These are phyloP conservation scores for Aureobasidium sp. DNA, from an alignment of 2,329 filamentous ascomycete genomes.

Conservation along the genomic window DNA sequence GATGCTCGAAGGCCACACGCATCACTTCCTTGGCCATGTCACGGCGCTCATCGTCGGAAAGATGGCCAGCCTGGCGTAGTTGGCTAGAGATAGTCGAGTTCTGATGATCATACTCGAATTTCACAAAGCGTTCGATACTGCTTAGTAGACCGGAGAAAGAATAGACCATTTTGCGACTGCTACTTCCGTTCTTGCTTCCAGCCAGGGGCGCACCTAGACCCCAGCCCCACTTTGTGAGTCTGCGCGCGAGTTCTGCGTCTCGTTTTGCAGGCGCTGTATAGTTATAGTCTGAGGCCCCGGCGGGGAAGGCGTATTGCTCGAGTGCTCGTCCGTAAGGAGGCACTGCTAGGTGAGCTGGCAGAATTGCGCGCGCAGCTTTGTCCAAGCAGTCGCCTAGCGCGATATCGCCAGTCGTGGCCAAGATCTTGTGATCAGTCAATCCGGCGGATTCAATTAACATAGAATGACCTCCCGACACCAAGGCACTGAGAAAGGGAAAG, in stretches of 20 bases:
- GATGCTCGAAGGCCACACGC: constrained; percentile 78
- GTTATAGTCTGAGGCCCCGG: constrained; percentile 34
- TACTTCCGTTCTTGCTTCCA: constrained; percentile 36
- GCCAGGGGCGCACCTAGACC: constrained; percentile 58
- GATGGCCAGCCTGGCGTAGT: constrained; percentile 26
- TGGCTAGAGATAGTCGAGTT: constrained; percentile 25
- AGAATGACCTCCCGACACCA: constrained; percentile 89
- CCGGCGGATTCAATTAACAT: constrained; percentile 68
- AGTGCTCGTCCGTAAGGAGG: constrained; percentile 76
- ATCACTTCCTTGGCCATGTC: constrained; percentile 65
- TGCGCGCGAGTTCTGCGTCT: constrained; percentile 47
- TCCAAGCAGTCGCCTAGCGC: constrained; percentile 88
- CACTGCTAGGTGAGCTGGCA: constrained; percentile 54
- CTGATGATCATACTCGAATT: constrained; percentile 21
- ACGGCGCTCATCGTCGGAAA: constrained; percentile 54
- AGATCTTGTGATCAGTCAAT: constrained; percentile 60
- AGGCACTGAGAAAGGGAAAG: constrained; percentile 81
- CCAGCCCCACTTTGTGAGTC: constrained; percentile 53
- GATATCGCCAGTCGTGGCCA: constrained; percentile 68
- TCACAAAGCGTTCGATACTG: constrained; percentile 51
- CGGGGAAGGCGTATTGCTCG: constrained; percentile 69
- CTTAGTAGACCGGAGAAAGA: constrained; percentile 68
- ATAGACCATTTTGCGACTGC: constrained; percentile 48
- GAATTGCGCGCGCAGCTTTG: constrained; percentile 69
- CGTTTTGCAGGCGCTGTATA: constrained; percentile 54